A percentile compares a stretch with the other conserved stretches of the same genome.
These are phyloP conservation scores for Plenodomus lindquistii DNA, from an alignment of 2,329 filamentous ascomycete genomes.

Conservation along the genomic window DNA sequence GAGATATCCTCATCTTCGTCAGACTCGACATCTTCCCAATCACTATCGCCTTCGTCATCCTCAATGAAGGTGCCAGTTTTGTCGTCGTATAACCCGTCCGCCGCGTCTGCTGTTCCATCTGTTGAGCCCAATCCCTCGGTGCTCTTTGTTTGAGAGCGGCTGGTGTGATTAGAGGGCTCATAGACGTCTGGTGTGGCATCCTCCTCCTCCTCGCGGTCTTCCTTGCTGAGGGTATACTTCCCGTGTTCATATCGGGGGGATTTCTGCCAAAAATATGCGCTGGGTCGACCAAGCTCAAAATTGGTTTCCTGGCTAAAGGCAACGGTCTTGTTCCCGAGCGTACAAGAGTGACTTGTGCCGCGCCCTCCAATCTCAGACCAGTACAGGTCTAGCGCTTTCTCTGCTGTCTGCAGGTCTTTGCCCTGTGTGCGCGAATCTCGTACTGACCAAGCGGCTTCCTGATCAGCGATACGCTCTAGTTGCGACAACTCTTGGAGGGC, in stretches of 20 bases:
- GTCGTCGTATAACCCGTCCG: conserved; percentile 2
- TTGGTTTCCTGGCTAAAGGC: conserved; percentile 25
- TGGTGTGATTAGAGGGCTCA: conserved; percentile 19
- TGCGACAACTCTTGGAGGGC: conserved; percentile 22
- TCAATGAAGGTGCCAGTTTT: neutral
- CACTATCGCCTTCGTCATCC: conserved; percentile 22
- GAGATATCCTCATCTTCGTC: conserved; percentile 12
- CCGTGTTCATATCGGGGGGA: conserved; percentile 37
- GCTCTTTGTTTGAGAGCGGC: conserved; percentile 2
- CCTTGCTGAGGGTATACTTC: conserved; percentile 18
- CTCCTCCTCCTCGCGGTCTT: conserved; percentile 11
- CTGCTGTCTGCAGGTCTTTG: conserved; percentile 26
- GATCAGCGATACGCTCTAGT: conserved; percentile 23
- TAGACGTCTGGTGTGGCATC: conserved; percentile 21
- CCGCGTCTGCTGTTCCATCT: neutral
- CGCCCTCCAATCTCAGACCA: conserved; percentile 22
- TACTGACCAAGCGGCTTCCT: conserved; percentile 24
- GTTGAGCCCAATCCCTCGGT: neutral
- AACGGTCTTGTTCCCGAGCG: conserved; percentile 15
- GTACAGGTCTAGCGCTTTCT: conserved; percentile 28
- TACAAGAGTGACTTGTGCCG: conserved; percentile 1
- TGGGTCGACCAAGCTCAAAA: conserved; percentile 24
- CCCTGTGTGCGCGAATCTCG: conserved; percentile 9
- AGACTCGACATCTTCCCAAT: conserved; percentile 28
- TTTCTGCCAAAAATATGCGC: conserved; percentile 28